Conservation (phyloP, 2,329 filamentous ascomycete species). For the Trichoderma afroharzianum region DNA sequence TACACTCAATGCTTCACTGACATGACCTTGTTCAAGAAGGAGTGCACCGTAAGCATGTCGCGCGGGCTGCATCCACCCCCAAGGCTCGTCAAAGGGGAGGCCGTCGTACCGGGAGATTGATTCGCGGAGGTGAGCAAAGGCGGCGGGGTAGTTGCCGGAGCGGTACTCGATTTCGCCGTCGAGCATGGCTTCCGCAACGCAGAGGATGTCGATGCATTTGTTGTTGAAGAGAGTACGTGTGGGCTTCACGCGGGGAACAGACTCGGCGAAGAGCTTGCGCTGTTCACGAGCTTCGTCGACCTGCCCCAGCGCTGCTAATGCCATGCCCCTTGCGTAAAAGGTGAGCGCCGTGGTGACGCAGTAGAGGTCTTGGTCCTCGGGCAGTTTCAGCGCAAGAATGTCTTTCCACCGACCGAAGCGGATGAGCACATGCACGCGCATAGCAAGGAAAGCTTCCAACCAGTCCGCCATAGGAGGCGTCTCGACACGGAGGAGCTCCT, state of each 20-base stretch:
- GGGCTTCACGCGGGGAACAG: slow-evolving; percentile 49
- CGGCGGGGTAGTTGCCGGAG: slow-evolving; percentile 51
- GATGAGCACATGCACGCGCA: slow-evolving; percentile 66
- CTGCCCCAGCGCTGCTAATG: slow-evolving; percentile 55
- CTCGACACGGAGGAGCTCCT: slow-evolving; percentile 59
- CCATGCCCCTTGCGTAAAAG: slow-evolving; percentile 66
- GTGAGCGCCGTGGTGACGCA: slow-evolving; percentile 65
- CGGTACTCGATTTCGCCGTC: slow-evolving; percentile 73
- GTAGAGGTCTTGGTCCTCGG: slow-evolving; percentile 58
- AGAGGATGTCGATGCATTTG: slow-evolving; percentile 53
- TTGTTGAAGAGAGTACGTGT: slow-evolving; percentile 52
- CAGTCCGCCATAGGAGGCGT: slow-evolving; percentile 76
- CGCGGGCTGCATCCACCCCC: slow-evolving; percentile 76
- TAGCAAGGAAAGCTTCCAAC: slow-evolving; percentile 67
- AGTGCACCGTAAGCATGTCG: slow-evolving; percentile 69
- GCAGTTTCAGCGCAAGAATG: slow-evolving; percentile 54
- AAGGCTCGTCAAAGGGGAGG: slow-evolving; percentile 69
- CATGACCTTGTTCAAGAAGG: slow-evolving; percentile 61
- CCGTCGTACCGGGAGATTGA: slow-evolving; percentile 59
- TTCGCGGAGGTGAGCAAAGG: slow-evolving; percentile 56
- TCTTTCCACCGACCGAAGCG: slow-evolving; percentile 72
- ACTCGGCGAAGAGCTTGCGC: slow-evolving; percentile 47
- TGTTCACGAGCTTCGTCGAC: slow-evolving; percentile 53
- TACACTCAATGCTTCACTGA: slow-evolving; percentile 52
- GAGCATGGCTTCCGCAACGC: slow-evolving; percentile 63